Percentiles rank a stretch among this genome's conserved stretches.
Evolutionary conservation across 768 basidiomycete genomes (phyloP).

Genomic region (Megacollybia marginata): DNA sequence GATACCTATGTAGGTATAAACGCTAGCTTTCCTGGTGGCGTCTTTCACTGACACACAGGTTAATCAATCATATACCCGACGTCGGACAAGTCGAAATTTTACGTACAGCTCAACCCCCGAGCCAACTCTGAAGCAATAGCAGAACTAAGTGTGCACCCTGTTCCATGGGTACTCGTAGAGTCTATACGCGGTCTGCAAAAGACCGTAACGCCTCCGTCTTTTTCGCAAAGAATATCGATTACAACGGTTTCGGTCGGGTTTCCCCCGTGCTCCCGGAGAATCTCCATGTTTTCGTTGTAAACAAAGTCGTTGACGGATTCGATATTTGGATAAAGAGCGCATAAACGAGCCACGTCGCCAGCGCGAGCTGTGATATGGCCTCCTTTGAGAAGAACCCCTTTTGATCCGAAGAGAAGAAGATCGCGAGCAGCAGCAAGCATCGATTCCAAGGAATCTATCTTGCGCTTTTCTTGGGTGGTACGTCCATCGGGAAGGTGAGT

Average conservation of each 20-base stretch:
- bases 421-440: conserved; percentile 52
- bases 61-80: too few species aligned
- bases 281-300: conserved; percentile 54
- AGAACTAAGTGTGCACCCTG: conserved; percentile 87
- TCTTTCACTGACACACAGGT: conserved; percentile 35
- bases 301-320: conserved; percentile 37
- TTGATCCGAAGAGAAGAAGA: conserved; percentile 40
- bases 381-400: conserved; percentile 75
- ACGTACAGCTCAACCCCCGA: conserved; percentile 35
- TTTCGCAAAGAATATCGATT: conserved; percentile 54
- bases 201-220: conserved; percentile 30
- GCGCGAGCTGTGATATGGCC: conserved; percentile 56
- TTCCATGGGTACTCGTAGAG: conserved; percentile 79
- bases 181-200: conserved; percentile 57
- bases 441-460: conserved; percentile 41
- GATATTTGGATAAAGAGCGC: conserved; percentile 20
- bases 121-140: conserved; percentile 68
- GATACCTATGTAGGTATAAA: conserved; percentile 74
- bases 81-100: too few species aligned
- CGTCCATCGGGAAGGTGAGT: conserved; percentile 9
- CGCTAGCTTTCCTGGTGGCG: conserved; percentile 52
- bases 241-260: conserved; percentile 31
- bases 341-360: conserved; percentile 34
- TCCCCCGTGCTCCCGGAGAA: conserved; percentile 31
- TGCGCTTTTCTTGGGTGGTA: not conserved